Conservation (phyloP, 495 filamentous ascomycete species). For the Chaetomidium leptoderma region DNA sequence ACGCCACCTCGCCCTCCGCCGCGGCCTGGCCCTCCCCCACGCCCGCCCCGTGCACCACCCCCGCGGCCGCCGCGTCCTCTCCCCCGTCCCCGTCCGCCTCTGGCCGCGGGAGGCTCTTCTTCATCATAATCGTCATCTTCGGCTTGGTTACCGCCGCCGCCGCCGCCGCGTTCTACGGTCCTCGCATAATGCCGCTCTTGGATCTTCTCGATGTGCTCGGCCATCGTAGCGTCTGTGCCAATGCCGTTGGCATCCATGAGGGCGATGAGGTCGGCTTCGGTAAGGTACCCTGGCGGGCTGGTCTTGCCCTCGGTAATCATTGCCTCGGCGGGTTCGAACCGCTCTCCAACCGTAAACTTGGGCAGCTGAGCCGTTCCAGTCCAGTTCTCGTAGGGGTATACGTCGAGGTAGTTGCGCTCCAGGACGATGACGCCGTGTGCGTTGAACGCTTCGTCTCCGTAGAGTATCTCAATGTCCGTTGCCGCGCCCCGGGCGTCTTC, state of each 20-base stretch:
- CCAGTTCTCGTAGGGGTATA: slow-evolving; percentile 96
- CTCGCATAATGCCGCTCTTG: slow-evolving; percentile 81
- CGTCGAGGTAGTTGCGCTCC: slow-evolving; percentile 87
- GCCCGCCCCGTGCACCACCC: slow-evolving; percentile 45
- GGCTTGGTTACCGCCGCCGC: slow-evolving; percentile 32
- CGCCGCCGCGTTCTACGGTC: slow-evolving; percentile 49
- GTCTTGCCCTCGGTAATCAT: slow-evolving; percentile 86
- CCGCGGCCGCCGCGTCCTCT: slow-evolving; percentile 41
- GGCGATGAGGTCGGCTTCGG: slow-evolving; percentile 93
- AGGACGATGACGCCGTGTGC: slow-evolving; percentile 81
- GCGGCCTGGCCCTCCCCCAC: slow-evolving; percentile 42
- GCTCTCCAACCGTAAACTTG: slow-evolving; percentile 68
- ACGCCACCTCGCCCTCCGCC: slow-evolving; percentile 48
- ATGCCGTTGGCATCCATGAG: slow-evolving; percentile 99
- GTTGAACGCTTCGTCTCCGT: slow-evolving; percentile 77
- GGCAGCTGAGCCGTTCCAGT: slow-evolving; percentile 80
- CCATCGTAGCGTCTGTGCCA: slow-evolving; percentile 98
- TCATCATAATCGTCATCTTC: slow-evolving; percentile 30
- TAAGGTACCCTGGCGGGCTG: slow-evolving; percentile 75
- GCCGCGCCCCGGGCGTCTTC: slow-evolving; percentile 83
- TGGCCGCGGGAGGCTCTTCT: slow-evolving; percentile 32
- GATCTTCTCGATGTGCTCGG: slow-evolving; percentile 94
- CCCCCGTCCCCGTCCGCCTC: slow-evolving; percentile 39
- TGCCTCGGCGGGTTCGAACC: slow-evolving; percentile 84
- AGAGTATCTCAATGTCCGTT: slow-evolving; percentile 78